Evolutionary conservation across 257 asterid species (phyloP), one percentile per base, ranked within the genome.

Genomic region (Anisodus tanguticus): DNA sequence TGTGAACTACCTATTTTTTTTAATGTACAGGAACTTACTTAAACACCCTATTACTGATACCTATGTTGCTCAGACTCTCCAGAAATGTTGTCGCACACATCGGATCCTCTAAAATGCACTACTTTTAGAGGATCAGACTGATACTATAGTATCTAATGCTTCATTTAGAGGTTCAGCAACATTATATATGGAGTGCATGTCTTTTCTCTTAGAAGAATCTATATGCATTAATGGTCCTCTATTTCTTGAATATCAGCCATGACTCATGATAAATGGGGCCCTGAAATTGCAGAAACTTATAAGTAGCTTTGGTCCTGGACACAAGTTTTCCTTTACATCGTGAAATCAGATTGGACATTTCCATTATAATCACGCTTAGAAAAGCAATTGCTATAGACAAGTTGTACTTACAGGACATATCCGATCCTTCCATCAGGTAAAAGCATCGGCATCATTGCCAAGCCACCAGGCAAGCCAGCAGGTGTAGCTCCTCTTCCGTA

Each of bases 371-470:
- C 81, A 76, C 12, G 8, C 62, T 76, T 49, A 4, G 9, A 13
- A 3, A 77, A 77, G 81, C 60, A 13, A 22, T n/a, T 12, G 45
- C 66, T 31, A 77, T 53, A 53, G 82, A 77, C 47, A 2, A 19
- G 66, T 53, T 26, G 53, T 82, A 93, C 99, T 97, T 91, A 97
- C 99, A 97, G 90, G 82, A 97, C 99, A 89, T 97, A 97, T 92
- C 99, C 99, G 85, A 97, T 93, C 92, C 98, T 92, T 78, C 99
- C 99, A 89, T 97, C 98, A 16, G 99, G 99, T 84, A 97, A 90
- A 86, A 97, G 97, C 99, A 97, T 93, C 9, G 98, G 98, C 95
- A 97, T 91, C 99, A 97, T 97, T 47, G 99, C 96, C 97, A 97
- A 90, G 80, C 99, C 98, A 81, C 85, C 83, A 51, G 99, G 97